These are phyloP conservation scores for Auriscalpium orientale DNA, from an alignment of 768 basidiomycete genomes.

Conservation along the genomic window DNA sequence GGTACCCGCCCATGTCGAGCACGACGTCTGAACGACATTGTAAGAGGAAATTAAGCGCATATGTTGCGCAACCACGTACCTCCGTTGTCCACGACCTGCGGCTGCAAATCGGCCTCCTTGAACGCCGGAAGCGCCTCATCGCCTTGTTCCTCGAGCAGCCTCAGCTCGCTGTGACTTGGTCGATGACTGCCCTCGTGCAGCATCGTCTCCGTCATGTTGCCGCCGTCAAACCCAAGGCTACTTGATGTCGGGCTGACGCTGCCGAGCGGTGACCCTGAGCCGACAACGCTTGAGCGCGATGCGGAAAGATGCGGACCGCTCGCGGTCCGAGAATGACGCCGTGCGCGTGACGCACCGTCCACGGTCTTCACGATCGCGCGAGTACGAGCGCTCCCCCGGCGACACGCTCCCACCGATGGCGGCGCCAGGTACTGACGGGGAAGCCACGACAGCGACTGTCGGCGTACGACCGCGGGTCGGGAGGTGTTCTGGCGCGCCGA, in stretches of 20 bases:
- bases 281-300: conserved; percentile 22
- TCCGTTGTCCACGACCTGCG: conserved; percentile 31
- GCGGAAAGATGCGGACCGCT: conserved; percentile 36
- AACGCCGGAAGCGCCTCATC: conserved; percentile 46
- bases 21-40: conserved; percentile 48
- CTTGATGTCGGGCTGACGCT: conserved; percentile 29
- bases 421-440: background rate
- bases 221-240: conserved; percentile 16
- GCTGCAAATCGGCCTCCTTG: conserved; percentile 35
- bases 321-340: conserved; percentile 47
- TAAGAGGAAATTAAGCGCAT: background rate
- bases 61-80: background rate
- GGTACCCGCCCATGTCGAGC: conserved; percentile 80
- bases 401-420: conserved; percentile 22
- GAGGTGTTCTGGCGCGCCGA: conserved; percentile 6
- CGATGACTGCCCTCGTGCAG: conserved; percentile 10
- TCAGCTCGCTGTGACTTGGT: conserved; percentile 6
- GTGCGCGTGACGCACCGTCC: conserved; percentile 51
- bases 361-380: conserved; percentile 26
- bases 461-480: conserved; percentile 16
- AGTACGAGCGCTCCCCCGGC: conserved; percentile 21
- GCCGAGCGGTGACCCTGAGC: conserved; percentile 28
- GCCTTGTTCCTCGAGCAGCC: conserved; percentile 18
- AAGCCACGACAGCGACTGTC: background rate
- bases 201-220: conserved; percentile 15